Evolutionary conservation across 176 grass and related monocot genomes (phyloP).

Genomic region (Musa schizocarpa): DNA sequence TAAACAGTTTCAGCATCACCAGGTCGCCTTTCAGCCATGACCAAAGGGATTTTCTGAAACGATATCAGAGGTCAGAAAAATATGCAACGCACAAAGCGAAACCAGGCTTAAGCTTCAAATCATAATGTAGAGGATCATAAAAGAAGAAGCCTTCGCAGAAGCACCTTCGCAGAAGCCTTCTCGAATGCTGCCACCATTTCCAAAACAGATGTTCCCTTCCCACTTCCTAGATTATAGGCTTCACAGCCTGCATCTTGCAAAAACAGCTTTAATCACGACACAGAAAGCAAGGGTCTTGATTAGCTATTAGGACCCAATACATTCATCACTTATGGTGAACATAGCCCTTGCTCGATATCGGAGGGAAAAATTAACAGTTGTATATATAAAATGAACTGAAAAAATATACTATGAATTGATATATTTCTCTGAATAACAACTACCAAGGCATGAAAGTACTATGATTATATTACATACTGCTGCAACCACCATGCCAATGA

Average conservation of each 20-base stretch:
- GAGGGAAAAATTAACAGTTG: no score
- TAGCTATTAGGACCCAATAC: no score
- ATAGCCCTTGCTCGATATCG: no score
- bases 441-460: no score
- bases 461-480: no score
- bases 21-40: constrained; percentile 53
- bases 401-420: no score
- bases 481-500: no score
- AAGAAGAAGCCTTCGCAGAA: not conserved
- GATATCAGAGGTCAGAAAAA: not conserved
- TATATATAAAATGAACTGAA: no score
- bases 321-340: no score
- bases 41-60: constrained; percentile 67
- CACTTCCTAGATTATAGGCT: constrained; percentile 77
- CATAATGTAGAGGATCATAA: not conserved
- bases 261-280: constrained; percentile 12
- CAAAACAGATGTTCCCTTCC: constrained; percentile 83
- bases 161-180: constrained; percentile 79
- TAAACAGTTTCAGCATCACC: constrained; percentile 89
- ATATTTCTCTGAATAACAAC: no score
- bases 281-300: not conserved
- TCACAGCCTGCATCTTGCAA: constrained; percentile 58
- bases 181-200: constrained; percentile 91
- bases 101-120: constrained; percentile 4
- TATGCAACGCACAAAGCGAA: constrained; percentile 5